phyloP scores from a whole-genome alignment of 371 early-diverging fungal species.

The Syncephalastrum sp. region DNA sequence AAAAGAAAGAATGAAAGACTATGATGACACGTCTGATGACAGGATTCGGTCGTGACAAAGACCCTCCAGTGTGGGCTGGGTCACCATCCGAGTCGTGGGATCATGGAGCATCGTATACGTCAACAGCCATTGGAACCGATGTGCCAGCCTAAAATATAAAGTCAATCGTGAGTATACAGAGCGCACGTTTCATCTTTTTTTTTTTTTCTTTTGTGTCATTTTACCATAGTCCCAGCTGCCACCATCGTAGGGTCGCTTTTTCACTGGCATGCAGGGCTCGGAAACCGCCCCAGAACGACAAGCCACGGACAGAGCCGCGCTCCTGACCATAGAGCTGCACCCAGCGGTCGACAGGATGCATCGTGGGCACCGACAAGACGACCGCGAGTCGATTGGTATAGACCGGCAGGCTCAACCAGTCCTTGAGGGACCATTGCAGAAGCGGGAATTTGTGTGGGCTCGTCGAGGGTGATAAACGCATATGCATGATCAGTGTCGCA shows the following conservation, averaged over 20 bases:
- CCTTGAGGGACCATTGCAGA: constrained; percentile 34
- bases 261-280: constrained; percentile 28
- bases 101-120: constrained; percentile 45
- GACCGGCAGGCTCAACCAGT: constrained; percentile 39
- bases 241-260: constrained; percentile 29
- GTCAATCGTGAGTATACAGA: background rate
- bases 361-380: constrained; percentile 27
- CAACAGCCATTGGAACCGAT: constrained; percentile 42
- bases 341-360: constrained; percentile 20
- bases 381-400: constrained; percentile 32
- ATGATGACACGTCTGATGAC: constrained; percentile 1
- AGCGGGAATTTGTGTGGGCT: constrained; percentile 35
- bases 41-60: constrained; percentile 6
- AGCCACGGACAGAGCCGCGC: constrained; percentile 12
- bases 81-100: constrained; percentile 35
- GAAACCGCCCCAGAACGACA: constrained; percentile 41
- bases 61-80: constrained; percentile 19
- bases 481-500: constrained; percentile 40
- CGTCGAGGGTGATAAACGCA: constrained; percentile 41
- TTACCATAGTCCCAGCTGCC: constrained; percentile 29
- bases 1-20: constrained; percentile 7
- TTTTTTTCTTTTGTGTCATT: constrained; percentile 1
- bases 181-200: constrained; percentile 4
- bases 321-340: constrained; percentile 24
- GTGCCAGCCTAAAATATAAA: constrained; percentile 24